These are phyloP conservation scores for Colletotrichum tamarilloi DNA, from an alignment of 2,329 filamentous ascomycete species.

Conservation along the genomic window DNA sequence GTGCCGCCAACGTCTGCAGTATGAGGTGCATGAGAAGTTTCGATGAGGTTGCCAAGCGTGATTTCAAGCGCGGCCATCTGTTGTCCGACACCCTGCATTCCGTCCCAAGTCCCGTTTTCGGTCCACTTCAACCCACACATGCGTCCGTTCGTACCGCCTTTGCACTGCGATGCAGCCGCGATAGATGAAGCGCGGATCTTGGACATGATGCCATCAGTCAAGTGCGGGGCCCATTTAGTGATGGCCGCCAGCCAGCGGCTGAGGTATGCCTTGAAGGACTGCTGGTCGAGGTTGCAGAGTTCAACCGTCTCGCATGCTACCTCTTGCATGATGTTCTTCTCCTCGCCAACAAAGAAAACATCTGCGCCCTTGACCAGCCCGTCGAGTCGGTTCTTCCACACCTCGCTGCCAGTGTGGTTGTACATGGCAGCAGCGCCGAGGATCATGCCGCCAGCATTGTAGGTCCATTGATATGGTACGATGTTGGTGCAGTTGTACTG, in stretches of 20 bases:
- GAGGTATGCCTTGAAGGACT: slow-evolving; percentile 73
- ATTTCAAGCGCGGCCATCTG: slow-evolving; percentile 78
- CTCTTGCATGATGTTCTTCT: slow-evolving; percentile 71
- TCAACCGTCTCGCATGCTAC: slow-evolving; percentile 72
- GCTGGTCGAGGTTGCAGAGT: slow-evolving; percentile 71
- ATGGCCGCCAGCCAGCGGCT: slow-evolving; percentile 71
- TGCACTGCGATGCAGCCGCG: slow-evolving; percentile 68
- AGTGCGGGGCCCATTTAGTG: slow-evolving; percentile 73
- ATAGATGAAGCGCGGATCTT: slow-evolving; percentile 66
- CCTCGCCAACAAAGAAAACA: slow-evolving; percentile 64
- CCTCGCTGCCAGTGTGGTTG: slow-evolving; percentile 64
- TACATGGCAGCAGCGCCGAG: slow-evolving; percentile 76
- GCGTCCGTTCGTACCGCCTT: slow-evolving; percentile 64
- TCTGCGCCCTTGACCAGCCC: slow-evolving; percentile 64
- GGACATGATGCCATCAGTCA: slow-evolving; percentile 62
- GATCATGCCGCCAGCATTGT: slow-evolving; percentile 75
- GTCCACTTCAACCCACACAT: slow-evolving; percentile 73
- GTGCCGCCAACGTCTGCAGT: slow-evolving; percentile 68
- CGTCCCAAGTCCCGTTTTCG: slow-evolving; percentile 65
- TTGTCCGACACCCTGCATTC: slow-evolving; percentile 72
- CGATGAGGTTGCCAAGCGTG: slow-evolving; percentile 70
- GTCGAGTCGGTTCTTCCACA: slow-evolving; percentile 69
- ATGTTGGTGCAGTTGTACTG: slow-evolving; percentile 67
- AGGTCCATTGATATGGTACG: slow-evolving; percentile 74
- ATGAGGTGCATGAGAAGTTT: slow-evolving; percentile 49